Evolutionary conservation across 78 protist genomes (phyloP).

Genomic region (Neovahlkampfia damariscottae): DNA sequence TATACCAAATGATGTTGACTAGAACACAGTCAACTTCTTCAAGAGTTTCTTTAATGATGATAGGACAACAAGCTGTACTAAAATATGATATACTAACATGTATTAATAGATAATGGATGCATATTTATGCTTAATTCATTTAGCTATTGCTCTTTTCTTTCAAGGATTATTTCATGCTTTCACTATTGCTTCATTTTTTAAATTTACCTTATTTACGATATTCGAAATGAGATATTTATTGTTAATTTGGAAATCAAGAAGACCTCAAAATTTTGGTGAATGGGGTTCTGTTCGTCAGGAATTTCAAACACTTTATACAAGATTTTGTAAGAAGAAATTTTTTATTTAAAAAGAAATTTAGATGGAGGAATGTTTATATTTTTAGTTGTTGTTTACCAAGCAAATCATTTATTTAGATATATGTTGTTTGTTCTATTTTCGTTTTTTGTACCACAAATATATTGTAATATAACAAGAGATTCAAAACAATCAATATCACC

Average conservation of each 20-base stretch:
- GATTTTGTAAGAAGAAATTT: too few relatives aligned
- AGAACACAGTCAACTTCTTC: not conserved
- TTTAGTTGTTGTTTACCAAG: conserved; percentile 43
- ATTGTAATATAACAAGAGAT: not conserved
- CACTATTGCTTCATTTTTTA: conserved; percentile 54
- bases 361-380: conserved; percentile 40
- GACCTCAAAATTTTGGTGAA: conserved; percentile 39
- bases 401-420: conserved; percentile 16
- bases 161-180: conserved; percentile 56
- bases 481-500: not conserved
- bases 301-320: conserved; percentile 39
- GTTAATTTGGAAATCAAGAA: conserved; percentile 42
- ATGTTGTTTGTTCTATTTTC: conserved; percentile 47
- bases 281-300: conserved; percentile 44
- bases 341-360: too few relatives aligned
- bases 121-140: conserved; percentile 56
- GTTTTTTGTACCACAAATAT: conserved; percentile 45
- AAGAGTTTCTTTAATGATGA: not conserved
- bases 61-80: not conserved
- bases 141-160: conserved; percentile 37
- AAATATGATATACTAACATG: too few relatives aligned
- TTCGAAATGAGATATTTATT: conserved; percentile 57
- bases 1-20: not conserved
- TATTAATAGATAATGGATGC: conserved; percentile 59
- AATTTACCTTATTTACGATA: conserved; percentile 50